phyloP scores from a whole-genome alignment of 257 asterid species.

The Solanum arcanum region DNA sequence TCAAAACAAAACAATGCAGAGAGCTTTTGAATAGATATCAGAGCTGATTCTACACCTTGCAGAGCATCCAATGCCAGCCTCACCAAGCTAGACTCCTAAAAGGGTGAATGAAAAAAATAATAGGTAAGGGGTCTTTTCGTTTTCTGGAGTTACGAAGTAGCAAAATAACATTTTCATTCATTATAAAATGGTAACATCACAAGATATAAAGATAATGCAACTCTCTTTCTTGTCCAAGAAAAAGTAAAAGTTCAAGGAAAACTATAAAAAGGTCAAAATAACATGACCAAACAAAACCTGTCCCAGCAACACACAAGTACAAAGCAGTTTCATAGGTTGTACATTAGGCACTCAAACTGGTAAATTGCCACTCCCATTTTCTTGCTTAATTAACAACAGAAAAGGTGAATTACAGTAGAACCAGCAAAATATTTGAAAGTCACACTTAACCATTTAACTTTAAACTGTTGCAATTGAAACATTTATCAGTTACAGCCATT shows the following conservation, averaged over 20 bases:
- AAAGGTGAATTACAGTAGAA: not conserved
- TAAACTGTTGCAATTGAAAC: not conserved
- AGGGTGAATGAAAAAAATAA: not conserved
- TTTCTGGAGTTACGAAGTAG: not conserved
- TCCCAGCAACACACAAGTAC: not conserved
- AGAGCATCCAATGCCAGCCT: slow-evolving; percentile 82
- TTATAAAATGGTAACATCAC: not conserved
- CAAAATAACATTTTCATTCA: not conserved
- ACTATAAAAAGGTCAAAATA: not conserved
- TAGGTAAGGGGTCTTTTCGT: not conserved
- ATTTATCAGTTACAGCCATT: not conserved
- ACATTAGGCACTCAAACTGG: not conserved
- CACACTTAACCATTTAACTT: not conserved
- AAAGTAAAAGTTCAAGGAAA: not conserved
- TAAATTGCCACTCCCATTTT: not conserved
- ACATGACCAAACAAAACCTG: not conserved
- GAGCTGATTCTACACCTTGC: slow-evolving; percentile 79
- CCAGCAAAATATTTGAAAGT: not conserved
- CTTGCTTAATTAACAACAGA: not conserved
- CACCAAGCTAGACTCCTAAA: slow-evolving; percentile 87
- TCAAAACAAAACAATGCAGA: slow-evolving; percentile 46
- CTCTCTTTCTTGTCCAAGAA: not conserved
- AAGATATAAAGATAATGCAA: not conserved
- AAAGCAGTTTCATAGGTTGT: not conserved
- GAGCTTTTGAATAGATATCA: slow-evolving; percentile 51